These are phyloP conservation scores for Aureobasidium mangrovei DNA, from an alignment of 2,329 filamentous ascomycete species.

Conservation along the genomic window DNA sequence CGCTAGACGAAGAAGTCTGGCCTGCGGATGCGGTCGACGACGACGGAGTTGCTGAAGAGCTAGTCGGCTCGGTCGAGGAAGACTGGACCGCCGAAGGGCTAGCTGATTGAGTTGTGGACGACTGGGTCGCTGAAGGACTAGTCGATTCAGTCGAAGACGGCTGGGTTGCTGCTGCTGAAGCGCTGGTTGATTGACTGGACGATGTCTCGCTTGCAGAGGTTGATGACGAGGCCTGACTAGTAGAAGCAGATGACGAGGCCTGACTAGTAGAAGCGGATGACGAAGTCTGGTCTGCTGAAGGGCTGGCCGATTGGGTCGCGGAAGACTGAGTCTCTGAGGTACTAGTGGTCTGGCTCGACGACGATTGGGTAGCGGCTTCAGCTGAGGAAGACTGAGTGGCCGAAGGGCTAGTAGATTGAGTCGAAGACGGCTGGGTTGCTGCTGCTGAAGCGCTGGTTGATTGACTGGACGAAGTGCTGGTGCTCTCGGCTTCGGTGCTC, in stretches of 20 bases:
- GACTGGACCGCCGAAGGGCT: background rate
- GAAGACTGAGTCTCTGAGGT: background rate
- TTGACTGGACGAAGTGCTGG: background rate
- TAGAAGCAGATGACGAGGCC: background rate
- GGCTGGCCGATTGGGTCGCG: background rate
- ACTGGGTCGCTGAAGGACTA: background rate
- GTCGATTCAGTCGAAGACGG: background rate
- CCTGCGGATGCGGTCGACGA: background rate
- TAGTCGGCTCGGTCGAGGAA: background rate
- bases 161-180: background rate
- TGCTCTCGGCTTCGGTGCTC: background rate
- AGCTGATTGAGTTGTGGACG: background rate
- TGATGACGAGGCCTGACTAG: background rate
- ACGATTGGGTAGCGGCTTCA: background rate
- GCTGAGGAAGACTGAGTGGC: background rate
- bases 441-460: background rate
- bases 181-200: background rate
- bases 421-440: background rate
- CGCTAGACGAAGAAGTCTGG: background rate
- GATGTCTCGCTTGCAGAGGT: background rate
- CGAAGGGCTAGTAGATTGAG: background rate
- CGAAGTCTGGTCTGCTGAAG: background rate
- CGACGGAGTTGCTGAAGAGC: background rate
- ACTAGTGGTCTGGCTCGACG: background rate
- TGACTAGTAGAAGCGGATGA: background rate